phyloP scores from a whole-genome alignment of 1,284 basidiomycete genomes.

The Fomitopsis betulina region DNA sequence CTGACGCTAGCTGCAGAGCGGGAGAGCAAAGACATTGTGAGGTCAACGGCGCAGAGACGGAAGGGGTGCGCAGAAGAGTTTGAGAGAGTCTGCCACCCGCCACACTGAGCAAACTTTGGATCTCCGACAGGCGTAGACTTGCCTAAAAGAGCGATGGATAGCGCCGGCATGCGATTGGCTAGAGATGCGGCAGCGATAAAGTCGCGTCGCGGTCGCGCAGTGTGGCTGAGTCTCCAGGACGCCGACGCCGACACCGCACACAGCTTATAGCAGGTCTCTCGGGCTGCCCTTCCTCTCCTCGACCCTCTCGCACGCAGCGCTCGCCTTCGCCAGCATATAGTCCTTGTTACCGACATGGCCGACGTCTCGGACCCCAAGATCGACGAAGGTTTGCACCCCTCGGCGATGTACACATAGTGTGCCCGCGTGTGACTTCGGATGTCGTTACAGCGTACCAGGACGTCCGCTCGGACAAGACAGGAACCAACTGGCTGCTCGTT shows the following conservation, averaged over 20 bases:
- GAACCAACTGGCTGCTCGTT: slow-evolving; percentile 82
- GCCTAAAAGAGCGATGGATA: not conserved
- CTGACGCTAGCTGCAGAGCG: slow-evolving; percentile 8
- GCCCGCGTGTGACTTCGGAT: slow-evolving; percentile 12
- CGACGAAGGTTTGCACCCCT: slow-evolving; percentile 54
- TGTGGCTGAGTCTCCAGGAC: not conserved
- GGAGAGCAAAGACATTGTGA: slow-evolving; percentile 12
- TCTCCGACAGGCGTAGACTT: not conserved
- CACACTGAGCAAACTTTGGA: not conserved
- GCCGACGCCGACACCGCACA: slow-evolving; percentile 4
- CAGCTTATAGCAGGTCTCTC: slow-evolving; percentile 4
- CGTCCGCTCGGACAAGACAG: slow-evolving; percentile 77
- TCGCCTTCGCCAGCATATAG: slow-evolving; percentile 30
- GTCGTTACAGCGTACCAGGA: slow-evolving; percentile 70
- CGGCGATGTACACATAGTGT: slow-evolving; percentile 3
- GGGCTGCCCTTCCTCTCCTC: slow-evolving; percentile 11
- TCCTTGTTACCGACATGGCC: slow-evolving; percentile 53
- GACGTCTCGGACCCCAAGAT: slow-evolving; percentile 80
- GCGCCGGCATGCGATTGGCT: not conserved
- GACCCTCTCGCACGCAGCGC: slow-evolving; percentile 25
- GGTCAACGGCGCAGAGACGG: not conserved
- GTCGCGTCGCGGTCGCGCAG: not conserved
- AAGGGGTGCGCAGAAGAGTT: not conserved
- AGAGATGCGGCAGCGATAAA: not conserved
- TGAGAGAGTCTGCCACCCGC: not conserved